A percentile compares a stretch with the other conserved stretches of the same genome.
phyloP scores from a whole-genome alignment of 2,329 filamentous ascomycete genomes.

The Xylaria sp. region DNA sequence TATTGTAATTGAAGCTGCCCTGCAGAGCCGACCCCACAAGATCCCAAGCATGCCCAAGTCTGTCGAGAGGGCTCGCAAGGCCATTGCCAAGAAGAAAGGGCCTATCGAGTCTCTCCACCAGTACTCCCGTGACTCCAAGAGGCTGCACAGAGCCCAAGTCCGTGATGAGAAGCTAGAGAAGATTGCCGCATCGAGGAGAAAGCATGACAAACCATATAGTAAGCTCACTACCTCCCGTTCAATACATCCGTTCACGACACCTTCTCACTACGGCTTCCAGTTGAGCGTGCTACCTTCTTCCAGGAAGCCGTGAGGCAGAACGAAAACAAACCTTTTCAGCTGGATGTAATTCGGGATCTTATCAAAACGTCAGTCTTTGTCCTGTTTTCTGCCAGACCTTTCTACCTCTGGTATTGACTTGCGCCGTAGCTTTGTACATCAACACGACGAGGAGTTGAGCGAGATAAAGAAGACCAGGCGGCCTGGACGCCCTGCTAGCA shows the following conservation, averaged over 20 bases:
- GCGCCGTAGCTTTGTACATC: slow-evolving; percentile 60
- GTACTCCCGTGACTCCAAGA: slow-evolving; percentile 83
- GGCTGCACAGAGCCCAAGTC: slow-evolving; percentile 75
- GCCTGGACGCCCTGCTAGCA: slow-evolving; percentile 76
- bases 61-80: slow-evolving; percentile 82
- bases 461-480: slow-evolving; percentile 70
- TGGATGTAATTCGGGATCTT: slow-evolving; percentile 61
- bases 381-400: background rate
- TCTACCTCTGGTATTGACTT: slow-evolving; percentile 25
- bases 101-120: slow-evolving; percentile 78
- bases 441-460: slow-evolving; percentile 71
- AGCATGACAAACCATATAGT: slow-evolving; percentile 76
- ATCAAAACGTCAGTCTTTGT: slow-evolving; percentile 58
- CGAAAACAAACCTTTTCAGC: slow-evolving; percentile 51
- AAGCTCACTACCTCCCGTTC: slow-evolving; percentile 34
- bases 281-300: slow-evolving; percentile 72
- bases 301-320: slow-evolving; percentile 64
- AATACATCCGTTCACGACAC: background rate
- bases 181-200: slow-evolving; percentile 69
- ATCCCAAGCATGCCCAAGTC: slow-evolving; percentile 69
- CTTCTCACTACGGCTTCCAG: slow-evolving; percentile 42
- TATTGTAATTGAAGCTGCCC: background rate
- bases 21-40: background rate
- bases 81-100: slow-evolving; percentile 84
- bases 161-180: slow-evolving; percentile 83